A percentile compares a stretch with the other conserved stretches of the same genome.
Conservation (phyloP, 495 filamentous ascomycete genomes). For the Acidiella bohemica region DNA sequence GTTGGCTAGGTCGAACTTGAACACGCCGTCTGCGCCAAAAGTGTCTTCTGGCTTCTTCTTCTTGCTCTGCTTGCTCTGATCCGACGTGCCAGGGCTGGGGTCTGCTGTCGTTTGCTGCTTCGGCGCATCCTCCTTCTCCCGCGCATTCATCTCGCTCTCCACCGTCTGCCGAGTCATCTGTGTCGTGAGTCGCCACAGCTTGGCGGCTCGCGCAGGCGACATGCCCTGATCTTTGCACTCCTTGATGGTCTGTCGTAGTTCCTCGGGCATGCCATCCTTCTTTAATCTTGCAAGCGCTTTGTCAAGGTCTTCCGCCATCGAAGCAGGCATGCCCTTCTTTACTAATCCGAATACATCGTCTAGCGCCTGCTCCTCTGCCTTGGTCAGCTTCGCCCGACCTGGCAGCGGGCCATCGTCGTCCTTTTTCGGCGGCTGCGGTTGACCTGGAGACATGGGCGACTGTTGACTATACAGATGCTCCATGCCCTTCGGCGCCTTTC, state of each 20-base stretch:
- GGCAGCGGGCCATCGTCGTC: constrained; percentile 19
- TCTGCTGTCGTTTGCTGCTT: constrained; percentile 29
- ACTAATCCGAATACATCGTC: constrained; percentile 32
- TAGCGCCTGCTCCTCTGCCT: constrained; percentile 30
- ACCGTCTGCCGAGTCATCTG: constrained; percentile 26
- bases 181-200: constrained; percentile 36
- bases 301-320: constrained; percentile 32
- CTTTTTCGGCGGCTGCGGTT: constrained; percentile 26
- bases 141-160: constrained; percentile 20
- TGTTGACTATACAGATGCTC: constrained; percentile 32
- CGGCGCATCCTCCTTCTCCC: constrained; percentile 17
- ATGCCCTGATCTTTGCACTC: constrained; percentile 30
- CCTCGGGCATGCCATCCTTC: constrained; percentile 37
- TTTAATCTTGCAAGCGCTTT: constrained; percentile 35
- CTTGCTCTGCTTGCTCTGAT: constrained; percentile 22
- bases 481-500: constrained; percentile 33
- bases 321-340: constrained; percentile 36
- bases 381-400: constrained; percentile 22
- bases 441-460: constrained; percentile 29
- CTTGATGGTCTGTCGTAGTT: constrained; percentile 37
- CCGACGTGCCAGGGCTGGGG: constrained; percentile 22
- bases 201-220: constrained; percentile 37
- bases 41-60: constrained; percentile 25
- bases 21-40: constrained; percentile 30
- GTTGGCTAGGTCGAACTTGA: constrained; percentile 44